phyloP scores from a whole-genome alignment of 805 yeast genomes.

The Wickerhamomyces bisporus region DNA sequence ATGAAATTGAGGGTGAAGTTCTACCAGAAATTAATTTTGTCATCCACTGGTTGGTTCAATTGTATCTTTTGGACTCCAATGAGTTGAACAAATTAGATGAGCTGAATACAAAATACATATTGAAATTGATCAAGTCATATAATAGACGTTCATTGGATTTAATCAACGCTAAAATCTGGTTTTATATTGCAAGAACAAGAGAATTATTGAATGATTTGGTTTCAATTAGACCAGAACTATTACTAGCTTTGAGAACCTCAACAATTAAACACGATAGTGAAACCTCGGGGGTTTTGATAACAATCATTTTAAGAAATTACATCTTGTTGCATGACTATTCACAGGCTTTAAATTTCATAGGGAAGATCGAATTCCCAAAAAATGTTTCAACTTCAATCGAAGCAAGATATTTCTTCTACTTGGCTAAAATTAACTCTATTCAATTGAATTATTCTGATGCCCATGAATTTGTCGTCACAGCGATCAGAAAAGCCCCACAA shows the following conservation, averaged over 20 bases:
- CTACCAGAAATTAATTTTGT: slow-evolving; percentile 80
- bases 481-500: slow-evolving; percentile 94
- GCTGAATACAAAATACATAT: slow-evolving; percentile 47
- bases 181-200: slow-evolving; percentile 73
- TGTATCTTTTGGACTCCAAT: slow-evolving; percentile 63
- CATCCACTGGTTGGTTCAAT: slow-evolving; percentile 72
- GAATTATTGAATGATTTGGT: slow-evolving; percentile 53
- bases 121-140: slow-evolving; percentile 48
- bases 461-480: slow-evolving; percentile 85
- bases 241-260: slow-evolving; percentile 77
- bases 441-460: slow-evolving; percentile 92
- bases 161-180: slow-evolving; percentile 89
- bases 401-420: slow-evolving; percentile 86
- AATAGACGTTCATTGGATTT: slow-evolving; percentile 83
- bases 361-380: slow-evolving; percentile 84
- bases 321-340: slow-evolving; percentile 72
- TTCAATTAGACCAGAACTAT: slow-evolving; percentile 63
- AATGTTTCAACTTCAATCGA: slow-evolving; percentile 81
- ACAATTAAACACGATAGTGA: slow-evolving; percentile 89
- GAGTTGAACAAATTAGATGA: slow-evolving; percentile 43
- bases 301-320: slow-evolving; percentile 80
- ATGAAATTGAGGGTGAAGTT: slow-evolving; percentile 30
- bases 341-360: slow-evolving; percentile 84
- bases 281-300: slow-evolving; percentile 81
- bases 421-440: slow-evolving; percentile 86